These are phyloP conservation scores for Cutaneotrichosporon sp. DNA, from an alignment of 1,284 basidiomycete species.

Conservation along the genomic window DNA sequence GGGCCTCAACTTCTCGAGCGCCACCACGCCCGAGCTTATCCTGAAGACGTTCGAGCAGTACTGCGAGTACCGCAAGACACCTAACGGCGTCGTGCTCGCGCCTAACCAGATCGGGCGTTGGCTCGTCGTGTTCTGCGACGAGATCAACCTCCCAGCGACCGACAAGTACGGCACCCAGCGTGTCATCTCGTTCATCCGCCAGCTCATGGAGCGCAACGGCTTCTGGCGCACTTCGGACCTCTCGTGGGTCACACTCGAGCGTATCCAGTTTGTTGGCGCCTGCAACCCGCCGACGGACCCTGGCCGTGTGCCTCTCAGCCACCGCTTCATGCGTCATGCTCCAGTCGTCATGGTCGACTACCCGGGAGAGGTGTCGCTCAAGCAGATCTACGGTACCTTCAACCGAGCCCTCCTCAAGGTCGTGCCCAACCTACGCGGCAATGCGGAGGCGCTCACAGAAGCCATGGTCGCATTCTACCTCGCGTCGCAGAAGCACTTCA, in stretches of 20 bases:
- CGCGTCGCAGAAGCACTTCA: slow-evolving; percentile 90
- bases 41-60: slow-evolving; percentile 99
- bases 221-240: slow-evolving; percentile 95
- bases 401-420: slow-evolving; percentile 95
- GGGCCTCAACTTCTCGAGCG: slow-evolving; percentile 98
- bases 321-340: slow-evolving; percentile 95
- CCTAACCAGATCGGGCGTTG: slow-evolving; percentile 94
- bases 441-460: slow-evolving; percentile 90
- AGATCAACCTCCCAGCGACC: slow-evolving; percentile 95
- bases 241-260: slow-evolving; percentile 95
- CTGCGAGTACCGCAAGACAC: slow-evolving; percentile 98
- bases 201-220: slow-evolving; percentile 91
- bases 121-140: slow-evolving; percentile 99
- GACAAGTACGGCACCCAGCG: slow-evolving; percentile 99
- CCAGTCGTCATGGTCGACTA: slow-evolving; percentile 99
- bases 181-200: slow-evolving; percentile 97
- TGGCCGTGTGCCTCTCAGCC: slow-evolving; percentile 94
- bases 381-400: slow-evolving; percentile 99
- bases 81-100: slow-evolving; percentile 90
- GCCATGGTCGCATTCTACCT: slow-evolving; percentile 98
- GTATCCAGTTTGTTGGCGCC: slow-evolving; percentile 98
- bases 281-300: slow-evolving; percentile 99
- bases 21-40: slow-evolving; percentile 95
- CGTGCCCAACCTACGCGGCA: slow-evolving; percentile 86
- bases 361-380: slow-evolving; percentile 92